These are phyloP conservation scores for Penicillium psychrofluorescens DNA, from an alignment of 495 filamentous ascomycete genomes.

Conservation along the genomic window DNA sequence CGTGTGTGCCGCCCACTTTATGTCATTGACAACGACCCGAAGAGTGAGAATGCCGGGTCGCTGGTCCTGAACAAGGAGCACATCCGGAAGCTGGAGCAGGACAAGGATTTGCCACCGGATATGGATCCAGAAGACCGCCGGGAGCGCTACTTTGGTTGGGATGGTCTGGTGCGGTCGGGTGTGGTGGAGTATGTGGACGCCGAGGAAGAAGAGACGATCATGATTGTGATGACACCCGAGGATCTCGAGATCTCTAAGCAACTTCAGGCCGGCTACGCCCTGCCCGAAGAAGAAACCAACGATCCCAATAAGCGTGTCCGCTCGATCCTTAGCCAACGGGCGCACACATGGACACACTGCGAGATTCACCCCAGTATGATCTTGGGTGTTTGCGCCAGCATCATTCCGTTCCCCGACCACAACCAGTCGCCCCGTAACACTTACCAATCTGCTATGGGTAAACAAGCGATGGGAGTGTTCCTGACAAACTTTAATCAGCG, in stretches of 20 bases:
- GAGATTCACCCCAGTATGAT: constrained; percentile 99
- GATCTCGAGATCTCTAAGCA: constrained; percentile 71
- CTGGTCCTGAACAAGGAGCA: constrained; percentile 80
- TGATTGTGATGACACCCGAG: constrained; percentile 98
- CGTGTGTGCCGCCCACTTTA: constrained; percentile 90
- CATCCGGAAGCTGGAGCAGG: constrained; percentile 58
- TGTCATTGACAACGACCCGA: constrained; percentile 72
- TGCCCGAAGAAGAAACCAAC: constrained; percentile 49
- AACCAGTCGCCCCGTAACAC: constrained; percentile 99
- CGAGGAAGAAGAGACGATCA: constrained; percentile 95
- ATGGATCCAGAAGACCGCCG: constrained; percentile 49
- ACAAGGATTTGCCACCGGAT: constrained; percentile 54
- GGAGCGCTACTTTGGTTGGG: constrained; percentile 74
- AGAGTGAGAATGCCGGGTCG: constrained; percentile 62
- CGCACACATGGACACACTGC: constrained; percentile 92
- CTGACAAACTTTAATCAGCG: constrained; percentile 90
- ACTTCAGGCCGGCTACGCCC: constrained; percentile 56
- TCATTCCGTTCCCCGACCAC: constrained; percentile 99
- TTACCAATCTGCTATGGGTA: constrained; percentile 99
- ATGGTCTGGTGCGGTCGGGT: constrained; percentile 70
- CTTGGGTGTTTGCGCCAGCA: constrained; percentile 93
- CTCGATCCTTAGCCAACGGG: constrained; percentile 70
- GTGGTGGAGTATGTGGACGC: constrained; percentile 94
- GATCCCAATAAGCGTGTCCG: constrained; percentile 76
- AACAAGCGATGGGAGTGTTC: constrained; percentile 99